A percentile compares a stretch with the other conserved stretches of the same genome.
phyloP scores from a whole-genome alignment of 345 rosid species.

The Sisymbrium altissimum region DNA sequence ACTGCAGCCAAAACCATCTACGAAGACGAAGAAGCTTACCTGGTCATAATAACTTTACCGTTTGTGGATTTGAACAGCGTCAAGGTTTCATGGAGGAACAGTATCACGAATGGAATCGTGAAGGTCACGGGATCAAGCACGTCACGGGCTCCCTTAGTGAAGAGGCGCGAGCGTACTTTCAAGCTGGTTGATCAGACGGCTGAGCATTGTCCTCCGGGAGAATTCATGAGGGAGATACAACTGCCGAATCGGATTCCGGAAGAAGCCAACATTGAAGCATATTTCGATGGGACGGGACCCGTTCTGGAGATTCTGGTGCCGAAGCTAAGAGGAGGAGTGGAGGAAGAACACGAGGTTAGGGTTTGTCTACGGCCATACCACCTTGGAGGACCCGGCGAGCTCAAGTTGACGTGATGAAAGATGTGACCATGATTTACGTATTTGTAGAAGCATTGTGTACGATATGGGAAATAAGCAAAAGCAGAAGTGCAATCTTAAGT shows the following conservation, averaged over 20 bases:
- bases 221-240: slow-evolving; percentile 85
- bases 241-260: slow-evolving; percentile 85
- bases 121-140: slow-evolving; percentile 82
- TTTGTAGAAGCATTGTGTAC: slow-evolving; percentile 12
- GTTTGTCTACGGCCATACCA: slow-evolving; percentile 82
- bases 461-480: slow-evolving; percentile 13
- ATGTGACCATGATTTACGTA: background rate
- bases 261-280: slow-evolving; percentile 87
- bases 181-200: slow-evolving; percentile 81
- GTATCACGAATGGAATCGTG: slow-evolving; percentile 66
- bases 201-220: slow-evolving; percentile 98
- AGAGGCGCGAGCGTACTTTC: slow-evolving; percentile 81
- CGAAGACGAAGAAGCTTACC: slow-evolving; percentile 74
- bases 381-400: slow-evolving; percentile 49
- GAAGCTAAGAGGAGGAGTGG: slow-evolving; percentile 55
- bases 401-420: slow-evolving; percentile 51
- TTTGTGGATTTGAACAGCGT: slow-evolving; percentile 90
- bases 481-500: background rate
- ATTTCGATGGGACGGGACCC: slow-evolving; percentile 75
- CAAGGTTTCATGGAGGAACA: slow-evolving; percentile 96
- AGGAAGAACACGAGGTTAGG: slow-evolving; percentile 92
- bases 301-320: slow-evolving; percentile 93
- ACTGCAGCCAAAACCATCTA: slow-evolving; percentile 93
- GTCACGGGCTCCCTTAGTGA: slow-evolving; percentile 69
- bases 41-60: slow-evolving; percentile 81